Evolutionary conservation across 805 yeast genomes (phyloP).

Genomic region (Candida bentonensis): DNA sequence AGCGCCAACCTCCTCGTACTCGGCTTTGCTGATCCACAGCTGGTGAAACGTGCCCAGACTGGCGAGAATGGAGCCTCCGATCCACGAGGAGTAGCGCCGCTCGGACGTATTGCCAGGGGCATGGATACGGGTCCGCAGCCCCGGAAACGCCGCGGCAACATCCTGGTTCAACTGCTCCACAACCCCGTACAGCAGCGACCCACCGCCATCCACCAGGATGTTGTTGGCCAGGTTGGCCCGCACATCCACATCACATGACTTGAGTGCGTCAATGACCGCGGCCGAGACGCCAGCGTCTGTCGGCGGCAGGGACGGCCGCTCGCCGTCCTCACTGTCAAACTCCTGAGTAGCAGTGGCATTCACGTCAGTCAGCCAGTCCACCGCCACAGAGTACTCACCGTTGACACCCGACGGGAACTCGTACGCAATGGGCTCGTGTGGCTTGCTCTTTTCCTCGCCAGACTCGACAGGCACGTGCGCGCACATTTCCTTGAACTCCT

Average conservation of each 20-base stretch:
- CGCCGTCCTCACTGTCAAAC: not conserved
- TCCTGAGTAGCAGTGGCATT: not conserved
- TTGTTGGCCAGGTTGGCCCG: constrained; percentile 81
- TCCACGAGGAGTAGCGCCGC: constrained; percentile 73
- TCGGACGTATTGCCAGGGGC: constrained; percentile 63
- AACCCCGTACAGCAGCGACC: constrained; percentile 67
- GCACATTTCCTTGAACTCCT: constrained; percentile 64
- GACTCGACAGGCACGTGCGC: constrained; percentile 28
- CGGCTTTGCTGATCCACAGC: constrained; percentile 84
- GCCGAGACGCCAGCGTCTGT: constrained; percentile 34
- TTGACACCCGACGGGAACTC: constrained; percentile 1
- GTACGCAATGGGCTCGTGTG: constrained; percentile 3
- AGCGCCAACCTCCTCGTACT: constrained; percentile 78
- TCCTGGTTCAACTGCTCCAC: constrained; percentile 66
- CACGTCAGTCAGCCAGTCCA: constrained; percentile 1
- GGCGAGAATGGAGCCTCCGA: constrained; percentile 81
- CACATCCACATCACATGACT: constrained; percentile 64
- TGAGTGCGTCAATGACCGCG: constrained; percentile 38
- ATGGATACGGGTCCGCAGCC: constrained; percentile 70
- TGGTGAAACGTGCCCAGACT: constrained; percentile 91
- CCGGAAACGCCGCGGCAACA: constrained; percentile 57
- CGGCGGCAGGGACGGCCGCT: not conserved
- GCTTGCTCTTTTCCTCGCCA: constrained; percentile 5
- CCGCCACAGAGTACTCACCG: not conserved
- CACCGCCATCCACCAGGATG: constrained; percentile 75